Conservation (phyloP, 2,329 filamentous ascomycete species). For the Sarocladium kiliense region DNA sequence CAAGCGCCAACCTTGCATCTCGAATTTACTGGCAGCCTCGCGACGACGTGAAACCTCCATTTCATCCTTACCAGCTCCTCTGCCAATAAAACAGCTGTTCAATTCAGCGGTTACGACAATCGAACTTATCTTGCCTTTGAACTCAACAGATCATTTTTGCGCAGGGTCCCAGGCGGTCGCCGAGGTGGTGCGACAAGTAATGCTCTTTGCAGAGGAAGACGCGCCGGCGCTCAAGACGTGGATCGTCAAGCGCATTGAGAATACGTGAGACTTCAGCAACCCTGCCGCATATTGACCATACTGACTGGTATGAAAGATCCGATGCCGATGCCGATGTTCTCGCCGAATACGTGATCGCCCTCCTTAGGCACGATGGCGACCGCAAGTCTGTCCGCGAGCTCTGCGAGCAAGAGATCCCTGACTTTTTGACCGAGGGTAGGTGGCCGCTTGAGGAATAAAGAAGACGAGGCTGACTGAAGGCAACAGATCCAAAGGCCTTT, state of each 20-base stretch:
- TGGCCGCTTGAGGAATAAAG: conserved; percentile 18
- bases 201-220: conserved; percentile 61
- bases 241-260: conserved; percentile 72
- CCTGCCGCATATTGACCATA: conserved; percentile 10
- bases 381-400: conserved; percentile 58
- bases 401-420: conserved; percentile 66
- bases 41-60: background rate
- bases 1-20: background rate
- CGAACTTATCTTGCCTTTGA: too few relatives aligned
- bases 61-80: background rate
- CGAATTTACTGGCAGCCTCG: background rate
- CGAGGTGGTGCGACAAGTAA: conserved; percentile 21
- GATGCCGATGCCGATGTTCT: conserved; percentile 78
- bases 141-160: too few relatives aligned
- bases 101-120: too few relatives aligned
- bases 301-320: conserved; percentile 43
- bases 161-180: background rate
- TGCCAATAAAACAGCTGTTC: background rate
- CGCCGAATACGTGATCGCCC: conserved; percentile 77
- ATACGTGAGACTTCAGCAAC: conserved; percentile 50
- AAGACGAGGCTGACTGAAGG: background rate
- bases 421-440: conserved; percentile 65
- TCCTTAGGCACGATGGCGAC: conserved; percentile 66
- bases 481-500: conserved; percentile 42
- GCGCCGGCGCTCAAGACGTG: conserved; percentile 64